Evolutionary conservation across 768 basidiomycete species (phyloP).

Genomic region (Macrolepiota fuliginosa): DNA sequence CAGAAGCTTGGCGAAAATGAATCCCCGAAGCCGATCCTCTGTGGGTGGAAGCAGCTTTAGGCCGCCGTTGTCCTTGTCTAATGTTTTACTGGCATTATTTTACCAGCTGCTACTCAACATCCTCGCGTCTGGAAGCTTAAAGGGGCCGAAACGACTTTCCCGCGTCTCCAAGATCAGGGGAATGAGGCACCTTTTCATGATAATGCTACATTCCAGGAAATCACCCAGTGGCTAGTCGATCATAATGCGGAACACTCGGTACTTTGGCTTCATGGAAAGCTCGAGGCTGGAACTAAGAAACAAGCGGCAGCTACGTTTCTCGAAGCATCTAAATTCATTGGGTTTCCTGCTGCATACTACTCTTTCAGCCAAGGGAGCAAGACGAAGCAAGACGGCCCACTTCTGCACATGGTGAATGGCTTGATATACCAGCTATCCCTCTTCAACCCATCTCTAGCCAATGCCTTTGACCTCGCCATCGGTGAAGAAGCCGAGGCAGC

Average conservation of each 20-base stretch:
- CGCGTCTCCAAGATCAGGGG: neutral
- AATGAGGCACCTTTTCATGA: neutral
- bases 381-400: neutral
- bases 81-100: too few species aligned
- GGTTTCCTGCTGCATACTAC: slow-evolving; percentile 3
- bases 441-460: neutral
- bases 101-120: neutral
- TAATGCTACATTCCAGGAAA: neutral
- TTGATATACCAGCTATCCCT: slow-evolving; percentile 1
- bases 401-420: neutral
- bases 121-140: neutral
- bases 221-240: slow-evolving; percentile 5
- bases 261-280: neutral
- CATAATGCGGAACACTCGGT: slow-evolving; percentile 1
- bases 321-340: neutral
- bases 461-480: neutral
- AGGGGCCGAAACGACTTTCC: neutral
- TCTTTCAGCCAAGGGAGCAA: neutral
- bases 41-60: too few species aligned
- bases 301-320: neutral
- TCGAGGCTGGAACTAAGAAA: neutral
- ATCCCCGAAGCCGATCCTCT: neutral
- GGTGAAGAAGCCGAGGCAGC: neutral
- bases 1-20: neutral
- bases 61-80: too few species aligned